Evolutionary conservation across 495 filamentous ascomycete species (phyloP).

Genomic region (Evernia prunastri): DNA sequence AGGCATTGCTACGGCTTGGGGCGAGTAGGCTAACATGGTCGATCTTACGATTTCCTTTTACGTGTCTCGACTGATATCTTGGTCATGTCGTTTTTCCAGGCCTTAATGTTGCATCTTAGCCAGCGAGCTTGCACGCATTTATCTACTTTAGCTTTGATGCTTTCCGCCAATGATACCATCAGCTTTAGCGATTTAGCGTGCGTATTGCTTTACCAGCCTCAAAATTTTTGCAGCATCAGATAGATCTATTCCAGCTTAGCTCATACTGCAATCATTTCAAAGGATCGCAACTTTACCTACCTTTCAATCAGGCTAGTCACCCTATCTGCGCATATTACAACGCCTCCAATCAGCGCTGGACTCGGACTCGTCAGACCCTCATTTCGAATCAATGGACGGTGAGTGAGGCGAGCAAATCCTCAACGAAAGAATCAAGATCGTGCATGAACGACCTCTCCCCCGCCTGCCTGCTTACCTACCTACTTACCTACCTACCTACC

Average conservation of each 20-base stretch:
- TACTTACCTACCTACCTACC: too few species aligned
- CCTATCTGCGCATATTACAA: too few species aligned
- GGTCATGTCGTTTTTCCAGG: background rate
- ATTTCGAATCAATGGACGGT: too few species aligned
- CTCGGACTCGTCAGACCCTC: too few species aligned
- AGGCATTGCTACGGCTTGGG: slow-evolving; percentile 21
- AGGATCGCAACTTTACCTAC: too few species aligned
- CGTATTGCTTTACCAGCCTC: slow-evolving; percentile 7
- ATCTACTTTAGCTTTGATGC: background rate
- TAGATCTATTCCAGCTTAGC: background rate
- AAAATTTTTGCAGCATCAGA: background rate
- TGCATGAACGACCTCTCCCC: too few species aligned
- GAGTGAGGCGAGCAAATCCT: too few species aligned
- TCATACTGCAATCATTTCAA: background rate
- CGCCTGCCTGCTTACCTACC: too few species aligned
- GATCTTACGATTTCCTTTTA: background rate
- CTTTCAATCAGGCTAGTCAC: too few species aligned
- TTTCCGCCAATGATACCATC: slow-evolving; percentile 1
- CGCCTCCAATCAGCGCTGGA: too few species aligned
- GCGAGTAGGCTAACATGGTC: slow-evolving; percentile 1
- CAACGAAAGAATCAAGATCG: too few species aligned
- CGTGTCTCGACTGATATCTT: background rate
- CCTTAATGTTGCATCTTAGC: background rate
- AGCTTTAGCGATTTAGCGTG: slow-evolving; percentile 6
- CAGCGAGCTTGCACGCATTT: slow-evolving; percentile 2